Base-by-base conservation (phyloP, 768 basidiomycete species). In the Ramaria rubella region DNA sequence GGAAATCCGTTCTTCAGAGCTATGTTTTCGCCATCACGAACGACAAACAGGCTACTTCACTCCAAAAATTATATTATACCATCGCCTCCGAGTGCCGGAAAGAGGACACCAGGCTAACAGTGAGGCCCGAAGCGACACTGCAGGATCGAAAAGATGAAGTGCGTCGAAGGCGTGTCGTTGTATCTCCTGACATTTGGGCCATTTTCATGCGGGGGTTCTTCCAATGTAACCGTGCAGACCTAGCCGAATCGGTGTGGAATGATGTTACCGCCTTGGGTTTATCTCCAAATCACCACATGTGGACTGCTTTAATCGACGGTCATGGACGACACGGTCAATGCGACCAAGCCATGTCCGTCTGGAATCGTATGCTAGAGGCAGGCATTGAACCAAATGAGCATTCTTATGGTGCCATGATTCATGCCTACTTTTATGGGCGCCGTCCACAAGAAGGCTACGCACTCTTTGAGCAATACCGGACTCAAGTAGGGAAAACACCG, bases 241-340 rank as follows among this genome's bases (percentile, higher is more conserved):
- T 84, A 21, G 88, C 83, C 3, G 78, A 77, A 43, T 69, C 71
- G 23, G 64, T 90, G 5, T 91, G 90, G 90, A 73, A 78, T 33
- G 87, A 90, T 65, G 78, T 89, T 71, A 52, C 71, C 17, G 62
- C 67, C 34, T 69, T 76, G 21, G 76, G 75, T 1, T 67, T 86
- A 34, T 67, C 57, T 34, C 83, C 83, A n/a, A 77, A 77, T 1
- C 68, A 79, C 8, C 70, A 75, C 26, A 77, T 81, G 49, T 93
- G 90, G 90, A 88, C 80, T 9, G 80, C 82, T 15, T 75, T 90
- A 43, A 71, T 94, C 34, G 79, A 83, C 46, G 80, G 81, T 7
- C 84, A 85, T 61, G 77, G 75, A 30, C 44, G 55, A 19, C 70
- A 76, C 46, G 75, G 77, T 21, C 74, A 79, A 51, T 68, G 76